Evolutionary conservation across 108 stramenopile species (phyloP).

Genomic region (Poteriospumella lacustris): DNA sequence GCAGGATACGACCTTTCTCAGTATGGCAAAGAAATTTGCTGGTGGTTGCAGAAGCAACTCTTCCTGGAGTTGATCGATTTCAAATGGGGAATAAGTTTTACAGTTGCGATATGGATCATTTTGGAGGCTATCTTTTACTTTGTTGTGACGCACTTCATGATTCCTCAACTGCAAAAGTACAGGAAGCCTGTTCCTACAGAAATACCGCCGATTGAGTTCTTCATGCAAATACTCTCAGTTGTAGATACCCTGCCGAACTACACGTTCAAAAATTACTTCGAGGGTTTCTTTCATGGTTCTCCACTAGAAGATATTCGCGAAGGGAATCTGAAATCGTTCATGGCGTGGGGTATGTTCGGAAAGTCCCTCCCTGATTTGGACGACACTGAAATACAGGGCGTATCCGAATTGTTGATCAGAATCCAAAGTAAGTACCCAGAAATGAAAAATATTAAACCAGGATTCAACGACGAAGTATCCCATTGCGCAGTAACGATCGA

Average conservation of each 20-base stretch:
- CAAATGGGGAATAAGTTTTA: too few species aligned
- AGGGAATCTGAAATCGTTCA: not conserved
- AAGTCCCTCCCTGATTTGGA: not conserved
- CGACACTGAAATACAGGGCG: too few species aligned
- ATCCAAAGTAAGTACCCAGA: not conserved
- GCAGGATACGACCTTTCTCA: too few species aligned
- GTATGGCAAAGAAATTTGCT: too few species aligned
- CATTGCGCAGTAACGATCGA: constrained; percentile 63
- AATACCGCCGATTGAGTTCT: not conserved
- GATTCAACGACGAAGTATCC: constrained; percentile 23
- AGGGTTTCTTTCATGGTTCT: not conserved
- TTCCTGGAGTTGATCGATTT: too few species aligned
- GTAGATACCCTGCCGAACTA: not conserved
- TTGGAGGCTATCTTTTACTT: not conserved
- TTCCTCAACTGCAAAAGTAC: not conserved
- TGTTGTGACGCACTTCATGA: not conserved
- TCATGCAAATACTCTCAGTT: not conserved
- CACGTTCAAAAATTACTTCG: not conserved
- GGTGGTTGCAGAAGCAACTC: too few species aligned
- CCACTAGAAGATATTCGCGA: not conserved
- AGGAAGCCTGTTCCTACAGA: not conserved
- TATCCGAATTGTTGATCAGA: not conserved
- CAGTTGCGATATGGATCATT: not conserved
- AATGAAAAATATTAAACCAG: not conserved
- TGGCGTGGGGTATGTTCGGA: not conserved